Conservation (phyloP, 768 basidiomycete species). For the Mycena indigotica region DNA sequence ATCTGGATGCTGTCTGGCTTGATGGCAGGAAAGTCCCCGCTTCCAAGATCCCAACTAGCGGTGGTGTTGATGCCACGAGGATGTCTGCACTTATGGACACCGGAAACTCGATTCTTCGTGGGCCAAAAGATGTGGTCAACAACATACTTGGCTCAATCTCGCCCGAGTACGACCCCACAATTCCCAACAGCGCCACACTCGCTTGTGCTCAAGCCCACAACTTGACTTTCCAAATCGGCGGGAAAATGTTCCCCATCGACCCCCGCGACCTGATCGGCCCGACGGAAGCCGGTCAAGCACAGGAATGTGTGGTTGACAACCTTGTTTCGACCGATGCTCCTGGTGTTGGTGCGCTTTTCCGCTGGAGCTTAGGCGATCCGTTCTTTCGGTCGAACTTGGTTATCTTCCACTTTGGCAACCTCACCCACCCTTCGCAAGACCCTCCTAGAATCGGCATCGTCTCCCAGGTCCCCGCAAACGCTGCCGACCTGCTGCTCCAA, state of each 20-base stretch:
- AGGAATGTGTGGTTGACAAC: conserved; percentile 55
- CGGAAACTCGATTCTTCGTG: conserved; percentile 75
- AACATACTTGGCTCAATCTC: conserved; percentile 44
- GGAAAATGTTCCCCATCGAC: conserved; percentile 63
- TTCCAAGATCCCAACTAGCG: conserved; percentile 48
- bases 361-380: conserved; percentile 75
- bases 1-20: conserved; percentile 65
- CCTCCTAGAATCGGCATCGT: conserved; percentile 69
- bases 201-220: conserved; percentile 58
- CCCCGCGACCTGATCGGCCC: conserved; percentile 67
- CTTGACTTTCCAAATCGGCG: conserved; percentile 54
- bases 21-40: conserved; percentile 57
- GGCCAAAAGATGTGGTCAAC: conserved; percentile 65
- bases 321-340: conserved; percentile 66
- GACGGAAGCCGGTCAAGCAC: conserved; percentile 33
- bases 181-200: conserved; percentile 33
- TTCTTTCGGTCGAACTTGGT: conserved; percentile 72
- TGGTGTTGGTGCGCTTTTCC: conserved; percentile 50
- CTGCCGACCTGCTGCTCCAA: conserved; percentile 38
- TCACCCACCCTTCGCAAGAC: conserved; percentile 66
- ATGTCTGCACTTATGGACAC: conserved; percentile 70
- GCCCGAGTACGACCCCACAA: conserved; percentile 34
- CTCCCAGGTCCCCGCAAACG: conserved; percentile 62
- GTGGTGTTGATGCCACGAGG: conserved; percentile 33
- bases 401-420: conserved; percentile 72